These are phyloP conservation scores for Coelastrella sp. DNA, from an alignment of 139 green algal genomes.

Conservation along the genomic window DNA sequence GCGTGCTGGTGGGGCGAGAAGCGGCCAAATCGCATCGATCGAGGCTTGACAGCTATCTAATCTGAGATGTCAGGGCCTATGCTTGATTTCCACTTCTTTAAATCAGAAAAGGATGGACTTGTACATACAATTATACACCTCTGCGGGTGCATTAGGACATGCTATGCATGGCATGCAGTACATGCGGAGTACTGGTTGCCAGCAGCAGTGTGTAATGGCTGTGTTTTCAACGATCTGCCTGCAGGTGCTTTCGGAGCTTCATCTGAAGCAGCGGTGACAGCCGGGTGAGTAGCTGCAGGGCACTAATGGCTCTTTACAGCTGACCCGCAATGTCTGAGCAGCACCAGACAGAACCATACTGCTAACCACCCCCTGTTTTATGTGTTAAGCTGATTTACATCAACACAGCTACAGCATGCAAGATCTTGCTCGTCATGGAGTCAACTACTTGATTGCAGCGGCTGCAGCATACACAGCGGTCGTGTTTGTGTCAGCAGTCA, in stretches of 20 bases:
- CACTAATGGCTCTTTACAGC: not conserved
- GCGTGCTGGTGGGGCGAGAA: slow-evolving; percentile 18
- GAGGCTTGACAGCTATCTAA: not conserved
- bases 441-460: too few relatives aligned
- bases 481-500: too few relatives aligned
- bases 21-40: not conserved
- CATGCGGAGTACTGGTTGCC: not conserved
- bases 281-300: not conserved
- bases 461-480: too few relatives aligned
- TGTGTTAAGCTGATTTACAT: too few relatives aligned
- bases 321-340: not conserved
- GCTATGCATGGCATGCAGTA: not conserved
- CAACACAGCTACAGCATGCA: too few relatives aligned
- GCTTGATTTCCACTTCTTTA: not conserved
- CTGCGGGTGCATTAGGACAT: too few relatives aligned
- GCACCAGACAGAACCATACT: not conserved
- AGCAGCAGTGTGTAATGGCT: not conserved
- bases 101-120: not conserved
- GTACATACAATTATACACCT: too few relatives aligned
- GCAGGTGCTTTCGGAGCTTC: not conserved
- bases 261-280: slow-evolving; percentile 9
- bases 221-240: not conserved
- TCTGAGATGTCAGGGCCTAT: not conserved
- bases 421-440: too few relatives aligned
- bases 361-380: not conserved